A percentile compares a stretch with the other conserved stretches of the same genome.
These are phyloP conservation scores for Antarctomyces pellizariae DNA, from an alignment of 495 filamentous ascomycete genomes.

Conservation along the genomic window DNA sequence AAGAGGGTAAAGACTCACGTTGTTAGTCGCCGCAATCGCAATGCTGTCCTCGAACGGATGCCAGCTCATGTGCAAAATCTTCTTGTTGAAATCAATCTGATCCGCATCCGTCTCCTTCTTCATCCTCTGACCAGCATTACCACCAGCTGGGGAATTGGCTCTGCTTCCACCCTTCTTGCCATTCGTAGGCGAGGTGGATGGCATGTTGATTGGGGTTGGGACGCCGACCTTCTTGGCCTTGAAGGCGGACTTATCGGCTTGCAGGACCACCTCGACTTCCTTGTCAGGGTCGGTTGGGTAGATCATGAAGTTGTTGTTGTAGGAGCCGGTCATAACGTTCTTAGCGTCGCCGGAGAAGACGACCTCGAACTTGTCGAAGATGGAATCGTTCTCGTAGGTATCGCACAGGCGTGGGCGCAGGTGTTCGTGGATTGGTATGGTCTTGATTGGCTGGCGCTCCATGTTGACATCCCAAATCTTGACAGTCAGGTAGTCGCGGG, in stretches of 20 bases:
- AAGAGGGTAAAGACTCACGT: constrained; percentile 44
- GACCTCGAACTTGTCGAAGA: constrained; percentile 99
- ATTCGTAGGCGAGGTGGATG: constrained; percentile 42
- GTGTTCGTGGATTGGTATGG: constrained; percentile 96
- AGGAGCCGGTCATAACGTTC: constrained; percentile 98
- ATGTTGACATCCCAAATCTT: constrained; percentile 99
- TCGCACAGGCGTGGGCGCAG: constrained; percentile 86
- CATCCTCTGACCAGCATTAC: constrained; percentile 61
- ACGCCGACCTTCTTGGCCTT: constrained; percentile 99
- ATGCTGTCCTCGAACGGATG: constrained; percentile 99
- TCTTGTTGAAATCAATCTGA: constrained; percentile 99
- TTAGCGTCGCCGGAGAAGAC: constrained; percentile 95
- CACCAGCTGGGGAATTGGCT: constrained; percentile 72
- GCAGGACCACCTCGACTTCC: constrained; percentile 90
- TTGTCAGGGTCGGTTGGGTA: constrained; percentile 89
- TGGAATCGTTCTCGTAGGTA: constrained; percentile 97
- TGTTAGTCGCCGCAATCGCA: constrained; percentile 97
- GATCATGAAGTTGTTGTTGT: constrained; percentile 99
- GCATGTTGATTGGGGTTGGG: constrained; percentile 90
- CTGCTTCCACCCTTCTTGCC: constrained; percentile 64
- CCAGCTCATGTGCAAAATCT: constrained; percentile 99
- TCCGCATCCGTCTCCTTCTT: constrained; percentile 97
- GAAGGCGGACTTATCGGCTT: constrained; percentile 96
- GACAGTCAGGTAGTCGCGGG: constrained; percentile 90
- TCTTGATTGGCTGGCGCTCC: constrained; percentile 92